Base-by-base conservation (phyloP, 1,139 yeast species). In the Kodamaea plutei region DNA sequence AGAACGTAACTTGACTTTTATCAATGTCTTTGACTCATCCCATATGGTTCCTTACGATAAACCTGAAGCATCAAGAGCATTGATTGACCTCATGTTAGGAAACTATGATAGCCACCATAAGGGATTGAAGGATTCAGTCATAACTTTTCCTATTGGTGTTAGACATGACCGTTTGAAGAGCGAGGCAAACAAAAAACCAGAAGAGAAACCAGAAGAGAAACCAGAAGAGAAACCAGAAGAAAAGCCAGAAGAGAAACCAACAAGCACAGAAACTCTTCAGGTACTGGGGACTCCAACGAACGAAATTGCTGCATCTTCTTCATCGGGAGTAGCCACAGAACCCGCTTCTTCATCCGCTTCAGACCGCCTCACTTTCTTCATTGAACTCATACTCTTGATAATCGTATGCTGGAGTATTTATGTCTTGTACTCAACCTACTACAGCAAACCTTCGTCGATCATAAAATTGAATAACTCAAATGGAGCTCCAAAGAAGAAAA, bases 11-110 rank as follows among this genome's bases (percentile, higher is more conserved):
- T 64, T 91, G 47, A 84, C 96, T 0, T 84, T 81, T 53, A 75
- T 85, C 17, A 76, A 79, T 40, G 76, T 89, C 2, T 76, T 63
- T 50, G 76, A 85, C 45, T 76, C 95, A 0, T 81, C 94, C 4
- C 98, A 91, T 52, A 91, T 91, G 99, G 95, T 89, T 14, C 95
- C 98, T 1, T 83, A 76, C 46, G 97, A 91, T 51, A 58, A 75
- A 33, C 85, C 95, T 1, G 76, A 69, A 27, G 66, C 74, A 19
- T 73, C 89, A 6, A 66, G 88, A 43, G 87, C 89, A 18, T 62
- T 91, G 30, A 59, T 82, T 25, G 89, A 82, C 47, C 39, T 75
- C 14, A 48, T 69, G 18, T 49, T 60, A 7, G 58, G 61, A 2
- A 60, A 68, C 32, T 62, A 42, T 36, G 66, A 57, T 35, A 10